A percentile compares a stretch with the other conserved stretches of the same genome.
Evolutionary conservation across 2,329 filamentous ascomycete species (phyloP).

Genomic region (Cladosporium sp.): DNA sequence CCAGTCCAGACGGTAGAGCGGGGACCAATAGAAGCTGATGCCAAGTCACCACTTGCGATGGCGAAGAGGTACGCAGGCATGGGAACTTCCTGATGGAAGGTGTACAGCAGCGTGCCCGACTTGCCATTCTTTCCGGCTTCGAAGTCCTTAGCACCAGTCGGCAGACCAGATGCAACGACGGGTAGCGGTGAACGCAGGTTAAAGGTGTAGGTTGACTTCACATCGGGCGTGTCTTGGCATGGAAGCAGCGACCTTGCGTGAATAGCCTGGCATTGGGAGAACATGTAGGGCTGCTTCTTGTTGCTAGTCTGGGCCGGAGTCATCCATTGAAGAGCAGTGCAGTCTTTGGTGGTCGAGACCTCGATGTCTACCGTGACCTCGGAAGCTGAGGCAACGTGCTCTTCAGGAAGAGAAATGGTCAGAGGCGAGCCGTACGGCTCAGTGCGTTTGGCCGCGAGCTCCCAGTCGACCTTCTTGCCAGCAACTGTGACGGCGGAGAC

Average conservation of each 20-base stretch:
- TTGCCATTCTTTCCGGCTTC: slow-evolving; percentile 51
- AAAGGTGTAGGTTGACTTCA: slow-evolving; percentile 93
- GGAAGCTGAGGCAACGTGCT: slow-evolving; percentile 36
- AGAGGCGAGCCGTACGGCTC: slow-evolving; percentile 74
- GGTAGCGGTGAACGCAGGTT: slow-evolving; percentile 80
- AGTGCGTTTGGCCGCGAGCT: slow-evolving; percentile 59
- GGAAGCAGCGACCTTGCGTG: slow-evolving; percentile 91
- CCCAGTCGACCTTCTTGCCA: slow-evolving; percentile 62
- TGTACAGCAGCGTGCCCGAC: slow-evolving; percentile 61
- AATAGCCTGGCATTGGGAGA: slow-evolving; percentile 96
- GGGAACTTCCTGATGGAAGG: slow-evolving; percentile 83
- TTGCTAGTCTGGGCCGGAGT: slow-evolving; percentile 90
- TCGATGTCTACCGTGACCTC: slow-evolving; percentile 26
- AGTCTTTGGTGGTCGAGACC: slow-evolving; percentile 77
- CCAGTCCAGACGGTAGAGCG: slow-evolving; percentile 81
- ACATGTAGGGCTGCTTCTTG: slow-evolving; percentile 95
- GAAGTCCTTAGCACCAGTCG: slow-evolving; percentile 50
- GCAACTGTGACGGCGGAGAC: slow-evolving; percentile 69
- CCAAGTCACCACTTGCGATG: slow-evolving; percentile 79
- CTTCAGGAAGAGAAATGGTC: slow-evolving; percentile 52
- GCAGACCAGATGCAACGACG: slow-evolving; percentile 85
- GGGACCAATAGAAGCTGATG: slow-evolving; percentile 78
- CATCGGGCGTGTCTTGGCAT: slow-evolving; percentile 94
- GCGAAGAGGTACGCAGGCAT: slow-evolving; percentile 95
- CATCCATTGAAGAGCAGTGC: slow-evolving; percentile 93